Conservation (phyloP, 75 land plant genomes). For the Cupressus sempervirens region DNA sequence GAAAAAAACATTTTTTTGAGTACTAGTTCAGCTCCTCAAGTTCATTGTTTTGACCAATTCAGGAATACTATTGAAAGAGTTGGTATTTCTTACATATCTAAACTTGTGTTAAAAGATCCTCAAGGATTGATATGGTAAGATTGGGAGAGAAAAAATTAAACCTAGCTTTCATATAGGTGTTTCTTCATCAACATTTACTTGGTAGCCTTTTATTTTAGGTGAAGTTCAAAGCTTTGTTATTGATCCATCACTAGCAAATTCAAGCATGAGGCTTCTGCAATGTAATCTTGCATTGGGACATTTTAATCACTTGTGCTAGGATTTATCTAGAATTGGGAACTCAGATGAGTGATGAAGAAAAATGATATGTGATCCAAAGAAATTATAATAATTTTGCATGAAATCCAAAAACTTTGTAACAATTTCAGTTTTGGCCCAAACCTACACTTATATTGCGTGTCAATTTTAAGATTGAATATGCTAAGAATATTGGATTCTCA, state of each 20-base stretch:
- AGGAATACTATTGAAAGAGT: background rate
- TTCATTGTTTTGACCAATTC: background rate
- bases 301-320: too few species aligned
- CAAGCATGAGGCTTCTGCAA: background rate
- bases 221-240: background rate
- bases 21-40: background rate
- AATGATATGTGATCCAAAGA: too few species aligned
- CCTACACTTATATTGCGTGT: too few species aligned
- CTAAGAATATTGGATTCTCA: too few species aligned
- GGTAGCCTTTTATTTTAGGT: background rate
- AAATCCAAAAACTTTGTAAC: too few species aligned
- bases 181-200: too few species aligned
- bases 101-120: background rate
- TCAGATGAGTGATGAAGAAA: too few species aligned
- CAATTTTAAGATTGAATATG: too few species aligned
- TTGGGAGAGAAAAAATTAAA: background rate
- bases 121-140: slow-evolving; percentile 4
- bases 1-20: background rate
- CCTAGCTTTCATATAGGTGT: background rate
- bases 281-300: background rate
- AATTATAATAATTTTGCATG: too few species aligned
- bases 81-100: background rate
- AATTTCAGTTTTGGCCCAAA: too few species aligned
- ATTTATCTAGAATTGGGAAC: too few species aligned
- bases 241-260: background rate